phyloP scores from a whole-genome alignment of 2,329 filamentous ascomycete genomes.

The Fusarium irregulare region DNA sequence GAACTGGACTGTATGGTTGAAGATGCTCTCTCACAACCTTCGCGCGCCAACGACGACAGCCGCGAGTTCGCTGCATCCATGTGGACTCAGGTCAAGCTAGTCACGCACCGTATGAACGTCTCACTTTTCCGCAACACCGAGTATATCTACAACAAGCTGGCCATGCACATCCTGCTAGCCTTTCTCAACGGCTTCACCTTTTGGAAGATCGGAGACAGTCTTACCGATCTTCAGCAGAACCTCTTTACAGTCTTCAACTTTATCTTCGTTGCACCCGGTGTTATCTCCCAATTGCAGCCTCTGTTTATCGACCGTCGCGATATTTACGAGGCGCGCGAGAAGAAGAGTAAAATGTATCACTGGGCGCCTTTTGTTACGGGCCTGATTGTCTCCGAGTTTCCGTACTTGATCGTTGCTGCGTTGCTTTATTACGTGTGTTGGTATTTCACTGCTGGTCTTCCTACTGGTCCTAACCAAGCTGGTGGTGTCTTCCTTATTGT shows the following conservation, averaged over 20 bases:
- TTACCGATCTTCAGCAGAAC: conserved; percentile 64
- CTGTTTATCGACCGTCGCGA: conserved; percentile 61
- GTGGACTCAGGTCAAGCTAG: conserved; percentile 70
- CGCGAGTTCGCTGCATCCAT: conserved; percentile 80
- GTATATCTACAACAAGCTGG: conserved; percentile 73
- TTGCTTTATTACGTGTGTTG: conserved; percentile 65
- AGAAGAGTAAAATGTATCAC: conserved; percentile 66
- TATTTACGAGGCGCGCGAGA: conserved; percentile 62
- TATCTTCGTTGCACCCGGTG: conserved; percentile 69
- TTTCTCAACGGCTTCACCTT: conserved; percentile 72
- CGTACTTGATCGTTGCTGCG: conserved; percentile 58
- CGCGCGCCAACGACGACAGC: conserved; percentile 60
- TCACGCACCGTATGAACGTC: conserved; percentile 70
- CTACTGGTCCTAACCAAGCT: conserved; percentile 54
- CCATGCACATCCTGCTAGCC: conserved; percentile 64
- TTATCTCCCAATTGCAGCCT: conserved; percentile 61
- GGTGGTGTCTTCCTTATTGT: conserved; percentile 66
- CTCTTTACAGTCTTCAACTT: conserved; percentile 73
- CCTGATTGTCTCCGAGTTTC: conserved; percentile 61
- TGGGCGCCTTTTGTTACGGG: conserved; percentile 70
- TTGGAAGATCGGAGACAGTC: conserved; percentile 66
- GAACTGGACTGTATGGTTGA: conserved; percentile 73
- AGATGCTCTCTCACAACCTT: conserved; percentile 62
- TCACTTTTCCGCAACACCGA: conserved; percentile 74
- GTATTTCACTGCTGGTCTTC: conserved; percentile 69